A percentile compares a stretch with the other conserved stretches of the same genome.
Conservation (phyloP, 441 rosid species). For the Gossypium lobatum region DNA sequence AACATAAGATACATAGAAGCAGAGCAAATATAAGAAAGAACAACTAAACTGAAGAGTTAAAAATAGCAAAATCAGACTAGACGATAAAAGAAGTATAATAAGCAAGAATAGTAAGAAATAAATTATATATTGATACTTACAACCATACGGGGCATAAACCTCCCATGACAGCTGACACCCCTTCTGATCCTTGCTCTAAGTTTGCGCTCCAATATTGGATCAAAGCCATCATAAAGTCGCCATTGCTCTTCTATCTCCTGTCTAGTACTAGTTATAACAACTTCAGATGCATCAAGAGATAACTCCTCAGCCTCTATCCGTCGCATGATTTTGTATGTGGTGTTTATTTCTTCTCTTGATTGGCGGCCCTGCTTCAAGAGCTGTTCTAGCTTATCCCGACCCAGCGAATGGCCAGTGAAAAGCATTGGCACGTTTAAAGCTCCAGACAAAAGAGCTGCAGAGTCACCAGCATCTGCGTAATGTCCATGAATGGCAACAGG, state of each 20-base stretch:
- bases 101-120: neutral
- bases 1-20: neutral
- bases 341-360: conserved; percentile 75
- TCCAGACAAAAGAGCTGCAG: conserved; percentile 88
- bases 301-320: conserved; percentile 92
- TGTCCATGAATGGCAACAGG: conserved; percentile 97
- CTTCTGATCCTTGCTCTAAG: conserved; percentile 85
- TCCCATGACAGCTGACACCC: conserved; percentile 81
- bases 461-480: conserved; percentile 96
- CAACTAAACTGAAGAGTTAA: neutral
- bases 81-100: neutral
- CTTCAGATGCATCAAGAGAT: conserved; percentile 81
- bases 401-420: conserved; percentile 94
- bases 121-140: conserved; percentile 46
- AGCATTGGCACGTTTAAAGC: conserved; percentile 94
- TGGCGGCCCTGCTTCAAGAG: conserved; percentile 74
- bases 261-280: conserved; percentile 79
- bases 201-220: conserved; percentile 68
- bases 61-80: neutral
- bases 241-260: conserved; percentile 95
- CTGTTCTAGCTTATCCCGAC: conserved; percentile 89
- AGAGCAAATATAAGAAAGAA: neutral
- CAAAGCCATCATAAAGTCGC: conserved; percentile 95
- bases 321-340: conserved; percentile 80
- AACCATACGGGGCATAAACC: conserved; percentile 85